Base-by-base conservation (phyloP, 208 protist genomes). In the Kentomonas sorsogonicus region DNA sequence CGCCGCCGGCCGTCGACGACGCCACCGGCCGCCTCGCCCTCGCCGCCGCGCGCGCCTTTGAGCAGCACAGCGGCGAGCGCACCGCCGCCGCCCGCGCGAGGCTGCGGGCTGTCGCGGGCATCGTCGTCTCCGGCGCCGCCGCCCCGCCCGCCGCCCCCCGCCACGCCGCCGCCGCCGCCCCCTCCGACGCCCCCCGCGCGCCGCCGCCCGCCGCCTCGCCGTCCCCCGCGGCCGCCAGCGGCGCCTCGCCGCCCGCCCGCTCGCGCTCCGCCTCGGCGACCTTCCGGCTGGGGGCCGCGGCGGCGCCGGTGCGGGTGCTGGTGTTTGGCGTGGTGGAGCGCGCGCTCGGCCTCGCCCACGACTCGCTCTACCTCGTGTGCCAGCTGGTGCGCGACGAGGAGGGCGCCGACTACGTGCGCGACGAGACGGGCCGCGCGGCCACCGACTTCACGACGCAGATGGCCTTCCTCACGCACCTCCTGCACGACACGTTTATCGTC, bases 321-420 rank as follows among this genome's bases (percentile, higher is more conserved):
- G 33, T 86, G 33, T 85, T 79, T 55, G 77, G 80, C 26, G 74
- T 63, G 13, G 60, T 91, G 31, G 79, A 89, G 27, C 72, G 75
- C 22, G 77, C 72, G 30, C 53, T 85, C 33, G 67, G 76, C 29
- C 43, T 86, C 0, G 20, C 65, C 4, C 62, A 79, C 60, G 64
- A 73, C 30, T 73, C 72, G n/a, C 33, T 84, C 22, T 78, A 72
- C 38, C 58, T 88, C 25, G 69, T 67, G 26, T 86, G 77, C 27
- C 67, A 85, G 34, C 58, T 81, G 40, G 44, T 74, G 11, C 68
- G 66, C 27, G 67, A 77, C n/a, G 53, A 29, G n/a, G 45, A 23
- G 40, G 11, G 3, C 30, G 13, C 7, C 57, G 44, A 41, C 34
- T 29, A 5, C 51, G 55, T 5, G 57, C 61, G 18, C 40, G 3